Evolutionary conservation across 768 basidiomycete species (phyloP).

Genomic region (Mycena alexandri): DNA sequence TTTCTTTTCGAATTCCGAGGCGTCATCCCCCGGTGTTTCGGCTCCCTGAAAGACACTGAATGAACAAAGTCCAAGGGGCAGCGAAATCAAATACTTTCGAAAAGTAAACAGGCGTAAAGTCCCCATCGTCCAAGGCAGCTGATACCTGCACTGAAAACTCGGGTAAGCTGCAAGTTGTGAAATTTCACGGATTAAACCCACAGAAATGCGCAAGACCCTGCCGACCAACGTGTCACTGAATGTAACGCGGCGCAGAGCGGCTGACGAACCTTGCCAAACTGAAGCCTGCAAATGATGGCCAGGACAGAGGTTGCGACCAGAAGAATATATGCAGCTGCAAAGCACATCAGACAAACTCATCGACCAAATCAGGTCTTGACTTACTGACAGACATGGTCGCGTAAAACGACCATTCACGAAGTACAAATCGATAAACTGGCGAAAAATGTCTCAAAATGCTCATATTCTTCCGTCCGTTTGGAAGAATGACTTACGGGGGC

Average conservation of each 20-base stretch:
- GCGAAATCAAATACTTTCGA: constrained; percentile 38
- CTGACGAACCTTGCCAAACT: constrained; percentile 58
- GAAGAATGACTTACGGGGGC: constrained; percentile 50
- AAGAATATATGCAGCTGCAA: constrained; percentile 52
- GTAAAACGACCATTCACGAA: constrained; percentile 62
- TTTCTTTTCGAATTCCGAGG: constrained; percentile 1
- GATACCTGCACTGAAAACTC: constrained; percentile 52
- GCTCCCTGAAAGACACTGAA: constrained; percentile 5
- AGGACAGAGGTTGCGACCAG: constrained; percentile 56
- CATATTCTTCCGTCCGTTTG: not conserved
- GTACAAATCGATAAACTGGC: constrained; percentile 58
- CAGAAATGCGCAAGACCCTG: constrained; percentile 64
- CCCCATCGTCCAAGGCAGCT: constrained; percentile 54
- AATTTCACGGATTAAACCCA: constrained; percentile 40
- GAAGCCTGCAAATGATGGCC: constrained; percentile 62
- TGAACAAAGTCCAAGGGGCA: not conserved
- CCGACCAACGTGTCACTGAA: not conserved
- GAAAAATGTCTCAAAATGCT: constrained; percentile 5
- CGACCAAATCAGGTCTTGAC: not conserved
- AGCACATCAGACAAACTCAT: not conserved
- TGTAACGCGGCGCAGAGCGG: not conserved
- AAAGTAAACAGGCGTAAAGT: constrained; percentile 60
- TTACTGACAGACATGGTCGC: constrained; percentile 56
- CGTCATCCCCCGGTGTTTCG: constrained; percentile 10
- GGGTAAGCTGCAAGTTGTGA: not conserved